Conservation (phyloP, 1,139 yeast species). For the Pneumocystis jirovecii region DNA sequence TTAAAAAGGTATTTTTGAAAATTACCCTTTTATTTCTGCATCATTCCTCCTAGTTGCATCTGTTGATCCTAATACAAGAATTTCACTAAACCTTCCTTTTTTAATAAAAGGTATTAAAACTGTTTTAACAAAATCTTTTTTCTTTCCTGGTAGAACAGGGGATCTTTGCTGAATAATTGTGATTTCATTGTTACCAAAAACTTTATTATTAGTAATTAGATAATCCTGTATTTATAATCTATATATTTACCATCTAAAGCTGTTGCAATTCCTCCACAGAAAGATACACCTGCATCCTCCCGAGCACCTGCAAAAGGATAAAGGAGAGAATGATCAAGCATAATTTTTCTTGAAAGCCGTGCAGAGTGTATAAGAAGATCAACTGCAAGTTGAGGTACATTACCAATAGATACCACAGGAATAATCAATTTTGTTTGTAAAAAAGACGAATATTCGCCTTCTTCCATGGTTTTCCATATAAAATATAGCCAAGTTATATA, state of each 20-base stretch:
- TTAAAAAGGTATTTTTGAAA: neutral
- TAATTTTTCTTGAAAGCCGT: slow-evolving; percentile 36
- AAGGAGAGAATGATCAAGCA: slow-evolving; percentile 43
- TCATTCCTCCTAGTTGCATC: slow-evolving; percentile 33
- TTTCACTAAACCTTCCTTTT: slow-evolving; percentile 29
- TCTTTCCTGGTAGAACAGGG: slow-evolving; percentile 59
- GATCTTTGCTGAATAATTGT: slow-evolving; percentile 67
- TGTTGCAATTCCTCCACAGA: slow-evolving; percentile 9
- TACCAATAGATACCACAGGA: slow-evolving; percentile 77
- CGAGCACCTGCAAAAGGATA: slow-evolving; percentile 78
- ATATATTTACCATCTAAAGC: slow-evolving; percentile 3
- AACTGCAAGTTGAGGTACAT: slow-evolving; percentile 69
- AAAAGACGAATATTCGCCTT: neutral
- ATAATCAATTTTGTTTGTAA: slow-evolving; percentile 25
- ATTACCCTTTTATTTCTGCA: slow-evolving; percentile 9
- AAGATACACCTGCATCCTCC: slow-evolving; percentile 5
- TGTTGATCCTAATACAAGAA: slow-evolving; percentile 53
- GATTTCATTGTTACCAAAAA: slow-evolving; percentile 20
- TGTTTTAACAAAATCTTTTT: slow-evolving; percentile 37
- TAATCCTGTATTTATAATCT: slow-evolving; percentile 15
- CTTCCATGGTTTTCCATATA: neutral
- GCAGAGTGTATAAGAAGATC: slow-evolving; percentile 60
- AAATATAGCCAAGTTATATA: neutral
- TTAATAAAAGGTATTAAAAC: slow-evolving; percentile 38
- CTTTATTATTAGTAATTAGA: slow-evolving; percentile 46